Conservation (phyloP, 495 filamentous ascomycete genomes). For the Lineolata rhizophorae region DNA sequence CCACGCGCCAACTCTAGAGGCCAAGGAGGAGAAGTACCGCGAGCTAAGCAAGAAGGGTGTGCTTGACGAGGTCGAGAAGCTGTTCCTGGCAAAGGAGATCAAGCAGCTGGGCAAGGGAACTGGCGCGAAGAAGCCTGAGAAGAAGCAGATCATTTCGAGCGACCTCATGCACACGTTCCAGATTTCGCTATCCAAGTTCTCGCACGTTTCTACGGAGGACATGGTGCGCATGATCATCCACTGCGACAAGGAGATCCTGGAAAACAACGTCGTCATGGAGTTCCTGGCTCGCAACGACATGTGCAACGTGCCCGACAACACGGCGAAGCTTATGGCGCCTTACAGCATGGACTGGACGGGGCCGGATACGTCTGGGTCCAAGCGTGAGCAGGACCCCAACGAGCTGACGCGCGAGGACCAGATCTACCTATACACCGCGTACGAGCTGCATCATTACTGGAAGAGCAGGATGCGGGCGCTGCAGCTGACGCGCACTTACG, state of each 20-base stretch:
- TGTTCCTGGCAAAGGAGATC: conserved; percentile 95
- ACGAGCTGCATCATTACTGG: conserved; percentile 95
- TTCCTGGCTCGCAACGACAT: conserved; percentile 84
- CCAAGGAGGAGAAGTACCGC: conserved; percentile 82
- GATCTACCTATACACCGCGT: conserved; percentile 81
- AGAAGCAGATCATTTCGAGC: conserved; percentile 89
- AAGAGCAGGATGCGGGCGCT: conserved; percentile 89
- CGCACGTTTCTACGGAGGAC: conserved; percentile 54
- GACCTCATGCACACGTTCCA: conserved; percentile 83
- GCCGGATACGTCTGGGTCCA: conserved; percentile 54
- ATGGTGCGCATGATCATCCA: conserved; percentile 86
- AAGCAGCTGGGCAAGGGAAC: conserved; percentile 53
- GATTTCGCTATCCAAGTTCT: conserved; percentile 82
- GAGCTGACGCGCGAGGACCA: conserved; percentile 91
- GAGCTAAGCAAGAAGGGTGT: conserved; percentile 86
- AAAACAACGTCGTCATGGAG: conserved; percentile 91
- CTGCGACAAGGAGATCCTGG: conserved; percentile 77
- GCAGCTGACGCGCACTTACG: conserved; percentile 61
- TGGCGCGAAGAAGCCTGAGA: conserved; percentile 57
- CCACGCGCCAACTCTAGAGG: conserved; percentile 58
- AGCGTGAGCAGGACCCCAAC: conserved; percentile 64
- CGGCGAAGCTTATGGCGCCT: conserved; percentile 73
- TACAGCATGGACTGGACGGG: conserved; percentile 96
- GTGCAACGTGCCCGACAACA: conserved; percentile 78
- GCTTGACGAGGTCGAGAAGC: conserved; percentile 85